Evolutionary conservation across 768 basidiomycete species (phyloP).

Genomic region (Solioccasus polychromus): DNA sequence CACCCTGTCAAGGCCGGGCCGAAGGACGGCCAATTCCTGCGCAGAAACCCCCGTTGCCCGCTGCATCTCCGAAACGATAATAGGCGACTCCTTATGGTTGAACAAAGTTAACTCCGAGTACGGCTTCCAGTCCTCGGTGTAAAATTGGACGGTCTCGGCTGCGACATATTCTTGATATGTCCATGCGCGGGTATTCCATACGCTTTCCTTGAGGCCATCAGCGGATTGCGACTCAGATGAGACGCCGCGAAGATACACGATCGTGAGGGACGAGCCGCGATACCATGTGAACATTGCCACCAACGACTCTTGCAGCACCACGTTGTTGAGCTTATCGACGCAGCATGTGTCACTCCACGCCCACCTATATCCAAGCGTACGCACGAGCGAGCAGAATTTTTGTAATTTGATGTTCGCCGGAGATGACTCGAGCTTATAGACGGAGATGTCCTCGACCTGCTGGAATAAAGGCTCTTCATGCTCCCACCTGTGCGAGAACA

Average conservation of each 20-base stretch:
- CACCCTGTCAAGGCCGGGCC: no score
- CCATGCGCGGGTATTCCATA: constrained; percentile 6
- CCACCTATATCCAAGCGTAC: neutral
- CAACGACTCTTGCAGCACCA: constrained; percentile 3
- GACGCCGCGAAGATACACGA: constrained; percentile 3
- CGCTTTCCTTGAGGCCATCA: neutral
- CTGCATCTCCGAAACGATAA: constrained; percentile 48
- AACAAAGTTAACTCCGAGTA: neutral
- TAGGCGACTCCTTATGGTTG: neutral
- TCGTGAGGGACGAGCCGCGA: no score
- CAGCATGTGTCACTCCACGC: constrained; percentile 7
- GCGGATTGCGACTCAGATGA: neutral
- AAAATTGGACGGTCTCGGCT: neutral
- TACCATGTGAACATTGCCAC: constrained; percentile 7
- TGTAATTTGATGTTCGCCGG: neutral
- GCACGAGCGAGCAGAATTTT: neutral
- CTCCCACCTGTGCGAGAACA: constrained; percentile 4
- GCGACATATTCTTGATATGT: constrained; percentile 1
- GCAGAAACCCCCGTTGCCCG: no score
- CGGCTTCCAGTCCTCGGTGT: no score
- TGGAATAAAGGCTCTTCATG: neutral
- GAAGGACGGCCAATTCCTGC: no score
- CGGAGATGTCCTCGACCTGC: neutral
- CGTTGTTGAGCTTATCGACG: constrained; percentile 1
- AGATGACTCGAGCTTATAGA: neutral